Evolutionary conservation across 1,284 basidiomycete genomes (phyloP).

Genomic region (Boletus holoroseus): DNA sequence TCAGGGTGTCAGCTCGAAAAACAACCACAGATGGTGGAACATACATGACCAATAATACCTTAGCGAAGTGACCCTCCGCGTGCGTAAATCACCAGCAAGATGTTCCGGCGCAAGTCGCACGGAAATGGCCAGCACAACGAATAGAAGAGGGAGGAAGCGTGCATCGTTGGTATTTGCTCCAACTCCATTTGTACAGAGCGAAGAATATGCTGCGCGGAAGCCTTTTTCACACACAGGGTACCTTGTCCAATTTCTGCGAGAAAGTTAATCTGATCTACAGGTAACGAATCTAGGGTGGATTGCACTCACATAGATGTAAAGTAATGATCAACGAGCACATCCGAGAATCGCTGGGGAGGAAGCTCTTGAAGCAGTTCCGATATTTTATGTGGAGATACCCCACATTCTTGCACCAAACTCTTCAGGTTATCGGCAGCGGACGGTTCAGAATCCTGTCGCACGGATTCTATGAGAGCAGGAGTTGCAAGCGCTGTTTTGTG

Average conservation of each 20-base stretch:
- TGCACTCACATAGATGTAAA: slow-evolving; percentile 64
- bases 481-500: slow-evolving; percentile 27
- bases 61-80: slow-evolving; percentile 70
- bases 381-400: slow-evolving; percentile 83
- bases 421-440: slow-evolving; percentile 75
- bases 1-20: slow-evolving; percentile 14
- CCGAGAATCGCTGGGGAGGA: slow-evolving; percentile 68
- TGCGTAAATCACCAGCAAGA: slow-evolving; percentile 73
- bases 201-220: slow-evolving; percentile 77
- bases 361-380: slow-evolving; percentile 85
- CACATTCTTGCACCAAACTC: slow-evolving; percentile 82
- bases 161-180: slow-evolving; percentile 74
- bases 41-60: slow-evolving; percentile 92
- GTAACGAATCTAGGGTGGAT: not conserved
- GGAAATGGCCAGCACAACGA: slow-evolving; percentile 89
- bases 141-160: slow-evolving; percentile 84
- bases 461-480: slow-evolving; percentile 38
- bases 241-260: slow-evolving; percentile 82
- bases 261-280: slow-evolving; percentile 4
- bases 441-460: slow-evolving; percentile 54
- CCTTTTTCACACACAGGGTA: slow-evolving; percentile 87
- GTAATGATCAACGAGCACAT: slow-evolving; percentile 72
- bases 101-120: slow-evolving; percentile 81
- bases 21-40: slow-evolving; percentile 30
- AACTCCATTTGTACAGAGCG: slow-evolving; percentile 71